Percentiles rank a stretch among this genome's conserved stretches.
phyloP scores from a whole-genome alignment of 2,329 filamentous ascomycete genomes.

The Xylariaceae sp. region DNA sequence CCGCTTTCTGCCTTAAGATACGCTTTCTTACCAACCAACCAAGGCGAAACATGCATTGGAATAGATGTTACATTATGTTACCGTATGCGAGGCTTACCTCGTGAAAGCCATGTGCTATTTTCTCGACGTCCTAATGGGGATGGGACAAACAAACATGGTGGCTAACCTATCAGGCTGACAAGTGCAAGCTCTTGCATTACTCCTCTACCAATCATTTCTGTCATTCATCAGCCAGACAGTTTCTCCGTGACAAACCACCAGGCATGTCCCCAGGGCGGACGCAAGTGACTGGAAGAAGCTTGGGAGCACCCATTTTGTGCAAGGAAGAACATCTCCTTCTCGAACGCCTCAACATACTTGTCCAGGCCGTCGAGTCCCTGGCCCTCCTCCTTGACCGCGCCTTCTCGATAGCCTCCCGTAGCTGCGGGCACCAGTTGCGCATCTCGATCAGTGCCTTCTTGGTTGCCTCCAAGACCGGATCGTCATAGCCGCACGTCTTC shows the following conservation, averaged over 20 bases:
- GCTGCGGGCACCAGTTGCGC: constrained; percentile 47
- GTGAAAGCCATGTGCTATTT: not conserved
- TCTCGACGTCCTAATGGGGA: constrained; percentile 1
- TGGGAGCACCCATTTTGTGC: no score
- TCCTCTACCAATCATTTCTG: not conserved
- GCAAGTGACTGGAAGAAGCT: no score
- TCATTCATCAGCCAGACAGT: not conserved
- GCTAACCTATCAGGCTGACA: not conserved
- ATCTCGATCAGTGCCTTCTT: constrained; percentile 38
- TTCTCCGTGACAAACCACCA: no score
- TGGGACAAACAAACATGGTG: not conserved
- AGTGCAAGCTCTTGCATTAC: not conserved
- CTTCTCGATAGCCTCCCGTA: not conserved
- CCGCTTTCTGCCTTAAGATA: constrained; percentile 7
- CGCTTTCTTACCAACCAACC: constrained; percentile 6
- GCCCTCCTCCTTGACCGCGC: no score
- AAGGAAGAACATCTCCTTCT: not conserved
- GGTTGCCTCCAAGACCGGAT: no score
- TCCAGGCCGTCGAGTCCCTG: no score
- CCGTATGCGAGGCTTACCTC: constrained; percentile 9
- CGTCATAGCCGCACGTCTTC: no score
- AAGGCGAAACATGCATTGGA: not conserved
- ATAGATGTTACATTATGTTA: constrained; percentile 1
- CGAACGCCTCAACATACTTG: no score
- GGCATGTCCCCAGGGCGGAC: no score